Conservation (phyloP, 2,329 filamentous ascomycete genomes). For the Lachnellula subtilissima region DNA sequence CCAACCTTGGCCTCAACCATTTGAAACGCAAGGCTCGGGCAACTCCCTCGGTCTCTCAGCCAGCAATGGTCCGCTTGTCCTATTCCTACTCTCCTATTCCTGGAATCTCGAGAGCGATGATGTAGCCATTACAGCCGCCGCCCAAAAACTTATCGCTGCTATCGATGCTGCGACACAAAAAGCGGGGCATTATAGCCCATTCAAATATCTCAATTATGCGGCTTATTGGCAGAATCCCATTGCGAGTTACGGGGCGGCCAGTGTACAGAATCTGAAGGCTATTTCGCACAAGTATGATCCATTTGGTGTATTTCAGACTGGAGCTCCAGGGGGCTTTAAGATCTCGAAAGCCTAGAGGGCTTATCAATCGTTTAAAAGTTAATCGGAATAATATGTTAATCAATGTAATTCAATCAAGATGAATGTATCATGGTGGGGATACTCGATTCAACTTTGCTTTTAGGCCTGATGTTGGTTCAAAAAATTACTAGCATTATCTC, state of each 20-base stretch:
- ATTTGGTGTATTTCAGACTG: slow-evolving; percentile 33
- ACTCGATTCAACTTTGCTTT: too few species aligned
- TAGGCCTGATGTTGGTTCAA: too few species aligned
- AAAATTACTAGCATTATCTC: too few species aligned
- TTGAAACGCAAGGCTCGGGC: not conserved
- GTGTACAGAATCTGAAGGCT: slow-evolving; percentile 32
- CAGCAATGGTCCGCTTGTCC: not conserved
- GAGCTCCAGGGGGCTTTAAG: slow-evolving; percentile 13
- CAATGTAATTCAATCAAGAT: too few species aligned
- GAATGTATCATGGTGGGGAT: too few species aligned
- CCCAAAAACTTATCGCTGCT: slow-evolving; percentile 24
- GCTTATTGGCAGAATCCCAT: slow-evolving; percentile 39
- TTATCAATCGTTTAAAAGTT: not conserved
- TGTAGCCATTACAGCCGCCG: slow-evolving; percentile 26
- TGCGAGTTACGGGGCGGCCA: slow-evolving; percentile 38
- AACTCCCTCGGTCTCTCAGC: not conserved
- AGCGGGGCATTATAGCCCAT: slow-evolving; percentile 32
- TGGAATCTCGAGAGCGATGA: slow-evolving; percentile 32
- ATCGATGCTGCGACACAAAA: slow-evolving; percentile 25
- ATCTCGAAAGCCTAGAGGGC: not conserved
- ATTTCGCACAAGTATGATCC: slow-evolving; percentile 36
- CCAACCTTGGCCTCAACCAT: not conserved
- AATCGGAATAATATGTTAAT: too few species aligned
- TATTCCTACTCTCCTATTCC: not conserved
- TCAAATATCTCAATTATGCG: slow-evolving; percentile 45